Conservation (phyloP, 805 yeast species). For the Myxozyma nipponensis region DNA sequence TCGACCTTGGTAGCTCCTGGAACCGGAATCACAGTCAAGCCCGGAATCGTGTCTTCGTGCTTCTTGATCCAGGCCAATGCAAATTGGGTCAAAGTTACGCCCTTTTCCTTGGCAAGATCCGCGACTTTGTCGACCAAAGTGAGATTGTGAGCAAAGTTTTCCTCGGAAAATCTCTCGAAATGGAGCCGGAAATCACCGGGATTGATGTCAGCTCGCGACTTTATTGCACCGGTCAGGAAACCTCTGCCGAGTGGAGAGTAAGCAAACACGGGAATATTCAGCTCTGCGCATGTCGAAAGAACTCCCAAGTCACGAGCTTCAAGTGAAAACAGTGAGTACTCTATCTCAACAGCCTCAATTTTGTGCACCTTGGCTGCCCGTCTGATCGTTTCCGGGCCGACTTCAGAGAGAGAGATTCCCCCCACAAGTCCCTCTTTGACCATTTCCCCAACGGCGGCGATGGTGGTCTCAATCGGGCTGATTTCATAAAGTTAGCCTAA, state of each 20-base stretch:
- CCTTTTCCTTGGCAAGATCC: constrained; percentile 46
- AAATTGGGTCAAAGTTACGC: constrained; percentile 58
- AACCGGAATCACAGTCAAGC: constrained; percentile 66
- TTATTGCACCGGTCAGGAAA: constrained; percentile 60
- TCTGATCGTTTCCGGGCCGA: constrained; percentile 54
- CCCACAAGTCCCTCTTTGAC: constrained; percentile 62
- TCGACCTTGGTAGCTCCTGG: constrained; percentile 65
- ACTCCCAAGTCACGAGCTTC: constrained; percentile 62
- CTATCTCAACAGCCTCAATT: constrained; percentile 70
- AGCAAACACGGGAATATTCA: constrained; percentile 65
- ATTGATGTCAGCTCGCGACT: constrained; percentile 46
- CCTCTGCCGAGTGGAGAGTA: constrained; percentile 87
- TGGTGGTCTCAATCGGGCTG: constrained; percentile 59
- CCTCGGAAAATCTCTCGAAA: constrained; percentile 58
- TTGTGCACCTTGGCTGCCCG: constrained; percentile 55
- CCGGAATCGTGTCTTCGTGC: constrained; percentile 37
- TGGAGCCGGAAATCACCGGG: constrained; percentile 51
- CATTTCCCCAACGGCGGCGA: constrained; percentile 52
- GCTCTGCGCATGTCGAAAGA: constrained; percentile 53
- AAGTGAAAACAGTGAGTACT: constrained; percentile 63
- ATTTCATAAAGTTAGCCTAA: neutral
- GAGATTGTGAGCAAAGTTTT: constrained; percentile 53
- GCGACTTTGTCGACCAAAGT: constrained; percentile 47
- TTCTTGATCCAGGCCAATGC: constrained; percentile 64
- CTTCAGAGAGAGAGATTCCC: constrained; percentile 74